Evolutionary conservation across 305 asterid genomes (phyloP), one percentile per base, ranked within the genome.

Genomic region (Fraxinus latifolia): DNA sequence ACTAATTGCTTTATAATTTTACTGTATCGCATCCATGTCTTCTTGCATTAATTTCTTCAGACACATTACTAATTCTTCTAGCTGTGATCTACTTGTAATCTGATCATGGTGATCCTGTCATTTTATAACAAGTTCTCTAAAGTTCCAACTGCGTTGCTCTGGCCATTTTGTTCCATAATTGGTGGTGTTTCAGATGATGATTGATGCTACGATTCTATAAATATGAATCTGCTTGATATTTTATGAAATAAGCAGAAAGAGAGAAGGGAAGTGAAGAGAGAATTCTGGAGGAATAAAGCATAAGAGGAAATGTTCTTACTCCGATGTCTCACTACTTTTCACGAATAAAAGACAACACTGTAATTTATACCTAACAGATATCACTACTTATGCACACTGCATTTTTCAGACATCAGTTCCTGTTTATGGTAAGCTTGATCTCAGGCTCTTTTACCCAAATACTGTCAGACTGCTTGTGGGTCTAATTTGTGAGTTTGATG

Each of bases 361-460:
- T 67, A 67, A 29, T 67, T 67, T 27, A 11, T 65, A 67, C 19
- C 74, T 27, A 67, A 67, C 19, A 25, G 36, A 67, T 67, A 25
- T 67, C 19, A 67, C 37, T 31, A 29, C 75, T 70, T 36, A 74
- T 39, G 32, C 53, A 11, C 82, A 9, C 55, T 62, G 32, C 53
- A 31, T 23, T 34, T 75, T 47, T 76, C 3, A n/a, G 29, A 72
- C 29, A 33, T 3, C 50, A 33, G 37, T 72, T 72, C 47, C 42
- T 34, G 7, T 3, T 47, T 47, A 50, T 82, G 42, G 19, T 67
- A 42, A 75, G 77, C 76, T 58, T 78, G 75, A 23, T 80, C 33
- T 31, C 25, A 5, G 37, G 9, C 42, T 32, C 23, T 74, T 76
- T 67, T 74, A 31, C 75, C 27, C 11, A 15, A 23, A 50, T 76